Percentiles rank a stretch among this genome's conserved stretches.
phyloP scores from a whole-genome alignment of 1,284 basidiomycete genomes.

The Apiotrichum domesticum region DNA sequence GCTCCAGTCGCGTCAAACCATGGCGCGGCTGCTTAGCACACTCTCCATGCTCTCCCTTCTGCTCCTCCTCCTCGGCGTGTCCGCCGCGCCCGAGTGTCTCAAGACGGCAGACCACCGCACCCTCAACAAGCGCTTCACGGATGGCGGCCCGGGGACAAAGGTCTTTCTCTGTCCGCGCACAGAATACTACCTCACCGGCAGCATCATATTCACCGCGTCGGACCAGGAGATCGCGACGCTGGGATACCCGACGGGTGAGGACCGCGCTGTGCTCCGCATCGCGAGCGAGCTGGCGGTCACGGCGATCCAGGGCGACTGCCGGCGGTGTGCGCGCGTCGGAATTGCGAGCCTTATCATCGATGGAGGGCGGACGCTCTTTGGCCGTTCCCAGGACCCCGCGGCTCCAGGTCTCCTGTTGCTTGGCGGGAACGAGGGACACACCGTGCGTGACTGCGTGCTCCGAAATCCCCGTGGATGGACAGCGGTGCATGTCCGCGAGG shows the following conservation, averaged over 20 bases:
- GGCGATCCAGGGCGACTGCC: constrained; percentile 46
- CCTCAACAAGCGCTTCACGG: constrained; percentile 42
- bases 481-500: constrained; percentile 46
- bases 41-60: not conserved
- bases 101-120: constrained; percentile 36
- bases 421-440: constrained; percentile 47
- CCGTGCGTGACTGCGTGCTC: constrained; percentile 32
- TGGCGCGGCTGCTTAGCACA: no score
- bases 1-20: no score
- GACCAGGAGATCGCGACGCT: constrained; percentile 50
- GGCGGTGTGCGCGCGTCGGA: constrained; percentile 44
- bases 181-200: constrained; percentile 42
- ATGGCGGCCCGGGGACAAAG: constrained; percentile 46
- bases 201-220: constrained; percentile 49
- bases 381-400: constrained; percentile 24
- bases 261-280: constrained; percentile 46
- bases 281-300: constrained; percentile 33
- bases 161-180: constrained; percentile 49
- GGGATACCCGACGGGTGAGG: constrained; percentile 47
- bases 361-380: constrained; percentile 37
- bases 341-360: constrained; percentile 44
- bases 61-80: constrained; percentile 13
- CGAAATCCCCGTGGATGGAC: constrained; percentile 46
- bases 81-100: constrained; percentile 25
- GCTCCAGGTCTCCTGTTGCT: constrained; percentile 40